A percentile compares a stretch with the other conserved stretches of the same genome.
These are phyloP conservation scores for Saccharomycopsis amapae DNA, from an alignment of 805 yeast species.

Conservation along the genomic window DNA sequence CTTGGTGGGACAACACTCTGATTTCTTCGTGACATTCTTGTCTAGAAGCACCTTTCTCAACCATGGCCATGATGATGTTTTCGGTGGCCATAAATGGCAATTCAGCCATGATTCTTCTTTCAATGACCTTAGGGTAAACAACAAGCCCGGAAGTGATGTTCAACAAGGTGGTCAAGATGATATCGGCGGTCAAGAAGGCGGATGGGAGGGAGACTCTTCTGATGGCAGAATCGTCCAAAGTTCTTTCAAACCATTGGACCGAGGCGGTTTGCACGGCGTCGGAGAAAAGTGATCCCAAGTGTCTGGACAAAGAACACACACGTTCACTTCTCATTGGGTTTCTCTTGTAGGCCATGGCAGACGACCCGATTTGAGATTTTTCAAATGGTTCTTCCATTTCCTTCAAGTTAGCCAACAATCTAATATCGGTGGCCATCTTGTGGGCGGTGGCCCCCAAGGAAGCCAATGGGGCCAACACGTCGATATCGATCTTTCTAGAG, in stretches of 20 bases:
- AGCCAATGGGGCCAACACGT: slow-evolving; percentile 84
- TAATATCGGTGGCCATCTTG: slow-evolving; percentile 94
- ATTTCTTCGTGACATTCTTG: slow-evolving; percentile 98
- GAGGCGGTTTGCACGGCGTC: slow-evolving; percentile 96
- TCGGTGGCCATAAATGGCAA: slow-evolving; percentile 99
- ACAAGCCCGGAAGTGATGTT: slow-evolving; percentile 94
- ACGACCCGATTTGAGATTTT: slow-evolving; percentile 95
- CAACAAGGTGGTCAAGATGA: slow-evolving; percentile 76
- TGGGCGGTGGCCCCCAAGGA: slow-evolving; percentile 95
- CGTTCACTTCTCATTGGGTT: slow-evolving; percentile 99
- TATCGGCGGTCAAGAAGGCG: slow-evolving; percentile 94
- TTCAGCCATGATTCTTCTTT: slow-evolving; percentile 89
- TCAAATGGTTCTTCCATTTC: slow-evolving; percentile 98
- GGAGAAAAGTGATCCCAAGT: slow-evolving; percentile 80
- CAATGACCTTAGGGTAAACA: slow-evolving; percentile 97
- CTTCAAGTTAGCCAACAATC: slow-evolving; percentile 92
- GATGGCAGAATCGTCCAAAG: slow-evolving; percentile 95
- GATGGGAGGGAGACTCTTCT: slow-evolving; percentile 95
- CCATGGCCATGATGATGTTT: slow-evolving; percentile 99
- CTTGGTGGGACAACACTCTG: slow-evolving; percentile 94
- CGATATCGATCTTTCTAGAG: slow-evolving; percentile 95
- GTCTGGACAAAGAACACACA: slow-evolving; percentile 97
- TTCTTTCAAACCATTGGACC: slow-evolving; percentile 99
- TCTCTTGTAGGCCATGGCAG: slow-evolving; percentile 99
- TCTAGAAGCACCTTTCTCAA: slow-evolving; percentile 93